Evolutionary conservation across 164 flowering plant genomes (phyloP), one percentile per base, ranked within the genome.

Genomic region (Litsea cubeba): DNA sequence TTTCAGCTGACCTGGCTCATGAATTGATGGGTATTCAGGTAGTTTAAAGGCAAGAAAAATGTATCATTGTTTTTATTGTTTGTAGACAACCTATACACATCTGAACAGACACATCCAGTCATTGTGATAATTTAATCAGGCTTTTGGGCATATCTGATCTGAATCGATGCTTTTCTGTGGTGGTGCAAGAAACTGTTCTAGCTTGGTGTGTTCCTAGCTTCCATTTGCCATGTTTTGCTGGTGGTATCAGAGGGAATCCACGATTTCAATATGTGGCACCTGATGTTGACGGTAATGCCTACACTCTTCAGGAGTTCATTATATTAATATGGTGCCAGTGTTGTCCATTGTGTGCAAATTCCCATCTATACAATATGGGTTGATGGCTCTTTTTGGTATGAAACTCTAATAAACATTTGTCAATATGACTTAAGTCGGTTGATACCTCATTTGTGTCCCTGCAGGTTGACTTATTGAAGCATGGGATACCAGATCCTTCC

Each of bases 11-110:
- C 74, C 79, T 95, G 83, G 98, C 97, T 83, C 90, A 90, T 84
- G 97, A 95, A 81, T 71, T 95, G 73, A 91, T 92, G 91, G 76
- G 86, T 71, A 91, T 92, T 72, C 98, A 91, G 98, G 98, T 95
- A 84, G 76, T 65, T 73, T 40, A 50, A 46, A 72, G 62, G 73
- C 28, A 18, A 72, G 65, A 17, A 23, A 65, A 50, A 3, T 35
- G 50, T 40, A 25, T 70, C 23, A 22, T 49, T 1, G 26, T 12
- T 71, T 66, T 23, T 3, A 25, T 35, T 62, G 50, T 35, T 78
- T 12, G 60, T 54, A 54, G 60, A 20, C n/a, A 54, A 54, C n/a
- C 5, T 15, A 14, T 4, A 64, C 50, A 50, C 18, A 77, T 28
- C 50, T 0, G 8, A 26, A 54, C 5, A 50, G 60, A 66, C 69